A percentile compares a stretch with the other conserved stretches of the same genome.
Conservation (phyloP, 305 asterid genomes). For the Andrographis paniculata region DNA sequence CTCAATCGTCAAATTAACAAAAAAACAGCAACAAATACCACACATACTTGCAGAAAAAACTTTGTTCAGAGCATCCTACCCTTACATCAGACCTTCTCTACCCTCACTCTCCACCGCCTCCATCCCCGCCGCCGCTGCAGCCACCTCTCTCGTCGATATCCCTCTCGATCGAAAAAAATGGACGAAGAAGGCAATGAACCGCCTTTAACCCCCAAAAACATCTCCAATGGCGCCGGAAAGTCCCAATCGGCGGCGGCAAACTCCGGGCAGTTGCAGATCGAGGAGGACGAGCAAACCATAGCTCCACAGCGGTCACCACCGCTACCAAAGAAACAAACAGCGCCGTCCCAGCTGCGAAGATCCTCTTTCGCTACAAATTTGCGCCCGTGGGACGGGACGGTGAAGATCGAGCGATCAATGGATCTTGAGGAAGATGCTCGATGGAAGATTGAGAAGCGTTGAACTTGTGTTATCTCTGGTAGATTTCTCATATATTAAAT, state of each 20-base stretch:
- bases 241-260: slow-evolving; percentile 19
- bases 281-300: slow-evolving; percentile 22
- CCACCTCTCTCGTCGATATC: slow-evolving; percentile 47
- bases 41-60: slow-evolving; percentile 53
- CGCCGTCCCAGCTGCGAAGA: too few relatives aligned
- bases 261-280: slow-evolving; percentile 23
- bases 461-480: too few relatives aligned
- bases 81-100: slow-evolving; percentile 57
- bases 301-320: slow-evolving; percentile 23
- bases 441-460: too few relatives aligned
- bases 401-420: too few relatives aligned
- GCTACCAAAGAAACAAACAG: too few relatives aligned
- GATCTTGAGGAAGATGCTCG: too few relatives aligned
- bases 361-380: slow-evolving; percentile 39
- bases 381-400: too few relatives aligned
- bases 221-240: slow-evolving; percentile 13
- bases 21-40: slow-evolving; percentile 3
- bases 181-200: slow-evolving; percentile 40
- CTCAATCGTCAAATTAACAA: neutral
- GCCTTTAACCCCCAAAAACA: slow-evolving; percentile 20
- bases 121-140: slow-evolving; percentile 28
- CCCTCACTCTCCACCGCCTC: slow-evolving; percentile 63
- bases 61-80: slow-evolving; percentile 67
- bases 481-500: too few relatives aligned
- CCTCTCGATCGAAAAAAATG: slow-evolving; percentile 52